Conservation (phyloP, 495 filamentous ascomycete genomes). For the Penicillium antarcticum region DNA sequence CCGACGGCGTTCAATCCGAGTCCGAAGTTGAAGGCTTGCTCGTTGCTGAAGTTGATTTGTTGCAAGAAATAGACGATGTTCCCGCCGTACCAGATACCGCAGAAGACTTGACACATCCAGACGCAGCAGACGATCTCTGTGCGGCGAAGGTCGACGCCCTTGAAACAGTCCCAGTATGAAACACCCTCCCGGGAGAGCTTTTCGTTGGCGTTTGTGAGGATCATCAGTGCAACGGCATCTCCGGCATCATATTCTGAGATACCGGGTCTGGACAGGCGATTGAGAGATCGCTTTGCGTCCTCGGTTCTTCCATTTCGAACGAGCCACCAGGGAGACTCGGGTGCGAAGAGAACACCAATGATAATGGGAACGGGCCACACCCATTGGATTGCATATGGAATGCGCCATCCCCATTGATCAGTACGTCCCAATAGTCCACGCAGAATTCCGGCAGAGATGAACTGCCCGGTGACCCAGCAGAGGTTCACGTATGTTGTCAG, state of each 20-base stretch:
- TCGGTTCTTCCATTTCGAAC: conserved; percentile 62
- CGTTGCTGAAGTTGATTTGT: conserved; percentile 57
- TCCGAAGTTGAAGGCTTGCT: conserved; percentile 60
- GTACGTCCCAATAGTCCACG: conserved; percentile 50
- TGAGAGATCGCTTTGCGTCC: conserved; percentile 60
- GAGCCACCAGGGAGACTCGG: conserved; percentile 76
- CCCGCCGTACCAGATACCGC: conserved; percentile 69
- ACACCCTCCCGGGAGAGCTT: conserved; percentile 57
- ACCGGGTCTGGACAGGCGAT: conserved; percentile 57
- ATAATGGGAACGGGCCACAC: conserved; percentile 72
- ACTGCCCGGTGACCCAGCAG: conserved; percentile 70
- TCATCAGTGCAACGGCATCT: conserved; percentile 75
- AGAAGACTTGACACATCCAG: conserved; percentile 76
- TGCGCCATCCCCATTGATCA: conserved; percentile 60
- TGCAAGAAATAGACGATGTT: conserved; percentile 74
- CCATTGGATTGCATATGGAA: conserved; percentile 71
- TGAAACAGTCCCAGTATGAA: conserved; percentile 64
- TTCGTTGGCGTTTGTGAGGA: conserved; percentile 58
- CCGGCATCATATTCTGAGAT: conserved; percentile 59
- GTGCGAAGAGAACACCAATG: conserved; percentile 62
- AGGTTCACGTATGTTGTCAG: conserved; percentile 74
- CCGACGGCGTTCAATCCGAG: conserved; percentile 70
- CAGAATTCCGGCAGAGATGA: conserved; percentile 67
- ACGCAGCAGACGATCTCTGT: conserved; percentile 70
- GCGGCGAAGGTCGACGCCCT: conserved; percentile 61